Evolutionary conservation across 2,329 filamentous ascomycete genomes (phyloP).

Genomic region (Diaporthe aspalathi): DNA sequence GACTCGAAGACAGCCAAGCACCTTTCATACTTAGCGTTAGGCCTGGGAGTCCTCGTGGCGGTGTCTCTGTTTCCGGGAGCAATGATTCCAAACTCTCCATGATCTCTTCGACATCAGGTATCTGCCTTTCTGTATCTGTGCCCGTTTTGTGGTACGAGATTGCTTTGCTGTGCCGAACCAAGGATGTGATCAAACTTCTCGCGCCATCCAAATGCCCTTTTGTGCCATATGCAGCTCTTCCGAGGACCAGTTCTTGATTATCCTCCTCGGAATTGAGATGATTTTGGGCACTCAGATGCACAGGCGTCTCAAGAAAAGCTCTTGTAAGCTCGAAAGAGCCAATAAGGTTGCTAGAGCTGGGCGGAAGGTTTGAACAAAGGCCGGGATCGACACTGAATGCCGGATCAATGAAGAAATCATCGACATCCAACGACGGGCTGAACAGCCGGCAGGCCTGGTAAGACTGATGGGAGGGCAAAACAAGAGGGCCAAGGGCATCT

Average conservation of each 20-base stretch:
- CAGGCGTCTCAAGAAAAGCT: too few species aligned
- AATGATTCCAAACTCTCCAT: neutral
- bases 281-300: too few species aligned
- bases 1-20: neutral
- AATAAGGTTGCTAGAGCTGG: neutral
- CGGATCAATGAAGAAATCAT: accelerated
- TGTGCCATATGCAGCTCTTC: too few species aligned
- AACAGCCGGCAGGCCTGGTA: accelerated
- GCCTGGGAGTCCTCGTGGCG: neutral
- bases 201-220: neutral
- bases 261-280: neutral
- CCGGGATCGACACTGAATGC: neutral
- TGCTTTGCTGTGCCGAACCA: neutral
- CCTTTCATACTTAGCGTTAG: neutral
- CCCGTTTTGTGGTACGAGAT: accelerated
- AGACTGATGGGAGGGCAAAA: accelerated
- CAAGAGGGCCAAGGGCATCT: accelerated
- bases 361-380: neutral
- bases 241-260: too few species aligned
- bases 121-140: accelerated
- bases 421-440: neutral
- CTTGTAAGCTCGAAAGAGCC: accelerated
- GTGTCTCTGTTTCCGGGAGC: neutral
- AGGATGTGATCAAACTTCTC: neutral
- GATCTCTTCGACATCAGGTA: neutral